Base-by-base conservation (phyloP, 2,329 filamentous ascomycete species). In the Fusarium secorum region DNA sequence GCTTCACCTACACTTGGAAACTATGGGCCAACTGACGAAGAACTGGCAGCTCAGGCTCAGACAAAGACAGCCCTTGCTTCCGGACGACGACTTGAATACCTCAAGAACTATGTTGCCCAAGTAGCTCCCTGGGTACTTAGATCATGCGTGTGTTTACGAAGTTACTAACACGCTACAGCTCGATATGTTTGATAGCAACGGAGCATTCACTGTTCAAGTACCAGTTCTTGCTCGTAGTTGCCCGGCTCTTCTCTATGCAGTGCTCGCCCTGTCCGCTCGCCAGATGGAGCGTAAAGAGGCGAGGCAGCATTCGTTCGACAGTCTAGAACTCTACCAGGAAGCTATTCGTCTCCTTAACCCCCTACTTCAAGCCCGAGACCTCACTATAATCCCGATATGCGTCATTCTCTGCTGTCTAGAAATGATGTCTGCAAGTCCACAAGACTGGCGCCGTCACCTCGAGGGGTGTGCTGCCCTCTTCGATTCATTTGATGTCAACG, bases 391-490 rank as follows among this genome's bases (percentile, higher is more conserved):
- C 14, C 76, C 81, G 11, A 79, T 79, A n/a, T 83, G 81, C 54
- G 78, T 79, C 17, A 78, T 83, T 5, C 75, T 83, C 3, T 83
- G 81, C 66, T 78, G 77, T 49, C 69, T 83, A n/a, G 81, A 83
- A 73, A 83, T 83, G 81, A 82, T 83, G 80, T 81, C 79, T 8
- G 80, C 79, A 30, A 79, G 79, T 57, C 78, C 78, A 1, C 76
- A 76, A 35, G 86, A 87, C 64, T 89, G 87, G 87, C 79, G 85
- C 4, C 81, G 84, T 14, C 87, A 89, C 70, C 78, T 89, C 4
- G 87, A 89, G 58, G 87, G 87, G 2, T 89, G 86, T 65, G 86
- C 87, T 6, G 84, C 85, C 5, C 78, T 89, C 7, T 85, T 89
- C 46, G 83, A 85, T 66, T 82, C 85, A 0, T 83, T 86, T 53